A percentile compares a stretch with the other conserved stretches of the same genome.
Evolutionary conservation across 78 protist species (phyloP).

Genomic region (Trichosphaerium sp.): DNA sequence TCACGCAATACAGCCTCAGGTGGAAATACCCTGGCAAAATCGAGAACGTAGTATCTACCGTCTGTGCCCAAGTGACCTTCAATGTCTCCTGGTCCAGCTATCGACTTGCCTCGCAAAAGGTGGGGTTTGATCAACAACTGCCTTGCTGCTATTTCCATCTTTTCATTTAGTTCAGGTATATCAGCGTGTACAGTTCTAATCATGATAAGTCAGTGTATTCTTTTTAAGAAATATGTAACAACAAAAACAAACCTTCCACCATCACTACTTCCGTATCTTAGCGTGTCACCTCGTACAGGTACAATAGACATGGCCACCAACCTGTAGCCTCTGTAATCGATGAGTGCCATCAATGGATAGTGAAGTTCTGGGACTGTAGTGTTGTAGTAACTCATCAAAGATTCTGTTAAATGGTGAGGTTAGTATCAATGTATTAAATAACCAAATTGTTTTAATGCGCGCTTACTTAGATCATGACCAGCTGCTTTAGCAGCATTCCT

Average conservation of each 20-base stretch:
- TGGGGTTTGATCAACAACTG: conserved; percentile 31
- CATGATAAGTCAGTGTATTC: not conserved
- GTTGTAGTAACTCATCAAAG: conserved; percentile 43
- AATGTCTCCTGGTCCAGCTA: conserved; percentile 35
- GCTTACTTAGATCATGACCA: conserved; percentile 46
- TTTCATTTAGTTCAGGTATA: conserved; percentile 4
- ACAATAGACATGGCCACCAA: conserved; percentile 38
- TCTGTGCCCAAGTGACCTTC: conserved; percentile 53
- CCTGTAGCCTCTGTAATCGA: conserved; percentile 51
- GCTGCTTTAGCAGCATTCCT: conserved; percentile 56
- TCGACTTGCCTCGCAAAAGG: conserved; percentile 21
- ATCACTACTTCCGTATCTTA: conserved; percentile 41
- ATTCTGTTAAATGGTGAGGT: too few species aligned
- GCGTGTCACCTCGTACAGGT: conserved; percentile 33
- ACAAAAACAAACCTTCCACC: conserved; percentile 10
- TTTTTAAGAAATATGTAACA: not conserved
- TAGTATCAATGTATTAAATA: too few species aligned
- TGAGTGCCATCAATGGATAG: conserved; percentile 57
- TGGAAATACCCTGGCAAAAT: conserved; percentile 50
- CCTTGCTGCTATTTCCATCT: conserved; percentile 25
- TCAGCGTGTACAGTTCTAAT: conserved; percentile 30
- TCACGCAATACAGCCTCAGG: conserved; percentile 25
- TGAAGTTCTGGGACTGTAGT: conserved; percentile 30
- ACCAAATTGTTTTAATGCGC: too few species aligned
- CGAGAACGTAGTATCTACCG: conserved; percentile 40